Percentiles rank a stretch among this genome's conserved stretches.
Evolutionary conservation across 306 rosid genomes (phyloP).

Genomic region (Crotalaria pallida): DNA sequence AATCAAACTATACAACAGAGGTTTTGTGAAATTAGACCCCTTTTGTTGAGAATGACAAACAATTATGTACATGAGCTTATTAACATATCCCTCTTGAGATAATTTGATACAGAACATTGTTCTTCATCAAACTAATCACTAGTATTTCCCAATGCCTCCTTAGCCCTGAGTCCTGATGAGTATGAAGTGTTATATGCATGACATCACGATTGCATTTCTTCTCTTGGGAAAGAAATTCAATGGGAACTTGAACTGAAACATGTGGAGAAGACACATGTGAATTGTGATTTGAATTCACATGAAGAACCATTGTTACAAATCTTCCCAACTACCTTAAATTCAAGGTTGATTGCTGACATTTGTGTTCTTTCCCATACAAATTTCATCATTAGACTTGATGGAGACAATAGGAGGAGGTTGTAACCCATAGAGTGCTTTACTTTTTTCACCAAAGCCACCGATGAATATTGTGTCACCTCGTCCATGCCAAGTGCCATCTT

Average conservation of each 20-base stretch:
- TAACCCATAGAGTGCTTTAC: slow-evolving; percentile 40
- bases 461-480: slow-evolving; percentile 74
- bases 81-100: slow-evolving; percentile 6
- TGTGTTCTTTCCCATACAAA: slow-evolving; percentile 12
- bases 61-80: background rate
- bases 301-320: background rate
- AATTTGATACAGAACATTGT: background rate
- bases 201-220: background rate
- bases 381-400: slow-evolving; percentile 26
- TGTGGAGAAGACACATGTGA: slow-evolving; percentile 1
- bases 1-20: background rate
- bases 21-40: background rate
- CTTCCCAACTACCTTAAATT: slow-evolving; percentile 7
- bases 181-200: background rate
- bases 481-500: slow-evolving; percentile 92
- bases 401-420: slow-evolving; percentile 52
- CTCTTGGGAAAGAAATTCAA: background rate
- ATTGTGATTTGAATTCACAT: slow-evolving; percentile 1
- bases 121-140: too few relatives aligned
- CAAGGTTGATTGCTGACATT: slow-evolving; percentile 21
- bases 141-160: background rate
- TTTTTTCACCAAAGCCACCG: slow-evolving; percentile 45
- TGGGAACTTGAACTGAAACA: background rate
- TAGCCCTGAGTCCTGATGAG: too few relatives aligned
- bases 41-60: background rate